Base-by-base conservation (phyloP, 116 monocot species). In the Papilionanthe hybrid region DNA sequence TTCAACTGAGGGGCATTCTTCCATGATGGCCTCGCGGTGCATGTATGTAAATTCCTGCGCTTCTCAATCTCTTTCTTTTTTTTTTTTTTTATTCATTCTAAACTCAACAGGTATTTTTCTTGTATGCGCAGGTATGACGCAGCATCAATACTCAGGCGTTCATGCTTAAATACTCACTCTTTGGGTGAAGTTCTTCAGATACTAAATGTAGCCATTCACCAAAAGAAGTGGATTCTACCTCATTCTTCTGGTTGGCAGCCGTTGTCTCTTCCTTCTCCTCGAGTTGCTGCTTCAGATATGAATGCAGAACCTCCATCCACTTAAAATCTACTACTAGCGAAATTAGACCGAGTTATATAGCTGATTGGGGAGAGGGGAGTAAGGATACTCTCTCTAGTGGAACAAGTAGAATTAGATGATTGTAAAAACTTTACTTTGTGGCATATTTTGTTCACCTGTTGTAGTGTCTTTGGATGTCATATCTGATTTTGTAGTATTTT, bases 211-310 rank as follows among this genome's bases (percentile, higher is more conserved):
- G 57, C 79, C 18, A 82, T 86, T 20, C 73, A 63, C 18, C 81
- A 79, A 22, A 93, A 88, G 56, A 95, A 88, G 37, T 95, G 95
- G 95, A 83, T 95, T n/a, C n/a, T 79, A 65, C 92, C 92, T 25
- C 85, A 88, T 78, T 72, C 78, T 77, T 85, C 87, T 11, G 85
- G 90, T 74, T 95, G 95, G 95, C 89, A 92, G 53, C 95, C 95
- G 9, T 69, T 95, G 23, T 63, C 63, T 25, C 63, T 53, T 53
- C 50, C 72, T 76, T 80, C 88, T 37, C 42, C 72, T 74, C 1
- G 80, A 44, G 47, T 41, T 19, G 37, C 80, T 32, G 60, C 79
- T 72, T 11, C 43, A 20, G 71, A 77, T 78, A 22, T 65, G n/a
- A 71, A 42, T 28, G 68, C 63, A 0, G 63, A 63, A 25, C 7